Conservation (phyloP, 176 grass and related monocot species). For the Zizania latifolia region DNA sequence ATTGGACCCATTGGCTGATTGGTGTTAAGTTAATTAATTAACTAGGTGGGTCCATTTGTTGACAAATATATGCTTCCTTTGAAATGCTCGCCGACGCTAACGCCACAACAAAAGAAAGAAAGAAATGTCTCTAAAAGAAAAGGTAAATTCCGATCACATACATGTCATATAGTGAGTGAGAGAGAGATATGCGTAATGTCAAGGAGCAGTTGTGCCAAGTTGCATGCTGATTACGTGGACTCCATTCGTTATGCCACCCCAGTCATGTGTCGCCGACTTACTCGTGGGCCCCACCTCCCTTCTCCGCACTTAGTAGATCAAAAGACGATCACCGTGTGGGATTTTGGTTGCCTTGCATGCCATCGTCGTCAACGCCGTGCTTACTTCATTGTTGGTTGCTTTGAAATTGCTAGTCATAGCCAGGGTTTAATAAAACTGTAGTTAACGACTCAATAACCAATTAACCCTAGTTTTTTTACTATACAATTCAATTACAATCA, state of each 20-base stretch:
- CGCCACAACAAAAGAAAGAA: too few species aligned
- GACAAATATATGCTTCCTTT: too few species aligned
- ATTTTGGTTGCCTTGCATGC: background rate
- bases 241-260: background rate
- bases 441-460: too few species aligned
- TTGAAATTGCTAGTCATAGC: constrained; percentile 6
- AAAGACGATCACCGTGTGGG: background rate
- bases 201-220: background rate
- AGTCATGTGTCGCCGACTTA: background rate
- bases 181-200: background rate
- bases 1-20: too few species aligned
- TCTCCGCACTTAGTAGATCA: background rate
- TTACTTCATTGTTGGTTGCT: background rate
- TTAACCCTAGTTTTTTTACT: too few species aligned
- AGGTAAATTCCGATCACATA: too few species aligned
- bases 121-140: too few species aligned
- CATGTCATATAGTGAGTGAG: background rate
- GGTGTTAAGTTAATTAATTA: too few species aligned
- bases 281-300: background rate
- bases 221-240: background rate
- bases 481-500: too few species aligned
- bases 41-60: too few species aligned
- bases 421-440: too few species aligned
- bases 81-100: too few species aligned
- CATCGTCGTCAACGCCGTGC: constrained; percentile 7